These are phyloP conservation scores for Aquilaria agallochum DNA, from an alignment of 441 rosid species.

Conservation along the genomic window DNA sequence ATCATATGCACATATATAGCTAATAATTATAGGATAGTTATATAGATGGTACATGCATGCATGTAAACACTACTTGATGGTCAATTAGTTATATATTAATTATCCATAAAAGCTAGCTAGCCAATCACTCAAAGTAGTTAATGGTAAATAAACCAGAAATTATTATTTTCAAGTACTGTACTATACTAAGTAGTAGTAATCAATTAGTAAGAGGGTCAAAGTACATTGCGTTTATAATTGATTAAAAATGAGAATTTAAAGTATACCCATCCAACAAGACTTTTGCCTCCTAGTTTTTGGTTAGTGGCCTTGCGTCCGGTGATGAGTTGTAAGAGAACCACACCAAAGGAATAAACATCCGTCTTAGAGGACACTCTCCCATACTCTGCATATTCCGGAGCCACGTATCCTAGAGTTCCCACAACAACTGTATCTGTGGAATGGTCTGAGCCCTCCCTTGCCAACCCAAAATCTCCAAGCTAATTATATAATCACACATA, in stretches of 20 bases:
- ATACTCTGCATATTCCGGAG: constrained; percentile 42
- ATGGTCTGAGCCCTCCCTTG: constrained; percentile 17
- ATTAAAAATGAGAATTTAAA: not conserved
- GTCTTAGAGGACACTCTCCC: constrained; percentile 32
- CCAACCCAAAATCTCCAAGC: constrained; percentile 50
- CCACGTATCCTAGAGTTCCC: constrained; percentile 34
- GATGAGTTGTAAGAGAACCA: constrained; percentile 44
- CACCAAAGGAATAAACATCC: constrained; percentile 54
- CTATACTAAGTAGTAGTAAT: too few relatives aligned
- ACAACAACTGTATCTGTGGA: constrained; percentile 19
- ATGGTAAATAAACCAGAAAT: too few relatives aligned
- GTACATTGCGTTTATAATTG: too few relatives aligned
- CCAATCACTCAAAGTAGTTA: too few relatives aligned
- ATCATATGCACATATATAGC: too few relatives aligned
- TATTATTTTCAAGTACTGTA: too few relatives aligned
- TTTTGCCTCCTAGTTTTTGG: constrained; percentile 42
- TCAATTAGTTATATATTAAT: too few relatives aligned
- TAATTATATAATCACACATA: constrained; percentile 1
- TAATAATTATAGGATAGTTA: too few relatives aligned
- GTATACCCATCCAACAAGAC: constrained; percentile 68
- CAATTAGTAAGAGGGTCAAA: too few relatives aligned
- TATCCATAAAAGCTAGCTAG: too few relatives aligned
- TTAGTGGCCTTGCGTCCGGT: constrained; percentile 48
- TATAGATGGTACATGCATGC: too few relatives aligned
- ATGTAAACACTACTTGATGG: too few relatives aligned